Evolutionary conservation across 2,329 filamentous ascomycete genomes (phyloP), one percentile per base, ranked within the genome.

Genomic region (Diaporthe ilicicola): DNA sequence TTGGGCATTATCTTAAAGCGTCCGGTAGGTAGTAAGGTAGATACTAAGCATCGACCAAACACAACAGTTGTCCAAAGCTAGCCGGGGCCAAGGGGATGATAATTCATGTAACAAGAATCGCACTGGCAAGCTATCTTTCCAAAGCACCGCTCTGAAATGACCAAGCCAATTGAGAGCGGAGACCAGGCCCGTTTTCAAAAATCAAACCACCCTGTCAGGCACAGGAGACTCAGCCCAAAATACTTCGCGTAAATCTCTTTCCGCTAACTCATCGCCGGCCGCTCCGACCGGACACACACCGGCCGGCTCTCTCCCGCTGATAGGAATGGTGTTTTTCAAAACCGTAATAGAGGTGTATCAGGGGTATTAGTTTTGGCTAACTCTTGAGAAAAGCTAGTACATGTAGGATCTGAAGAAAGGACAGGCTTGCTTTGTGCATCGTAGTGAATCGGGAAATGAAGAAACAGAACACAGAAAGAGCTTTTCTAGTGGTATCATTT

Each of bases 401-500:
- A 24, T 46, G 39, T n/a, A 51, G 50, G 56, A 64, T 37, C 24
- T 69, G 56, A 34, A 64, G 55, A 50, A 69, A 65, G 37, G 53
- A 67, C 48, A 51, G 55, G 50, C 44, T 65, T 69, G 55, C 56
- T 69, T 59, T 53, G 67, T 65, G 59, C 48, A 42, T 46, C 17
- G 67, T 27, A 37, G 48, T 39, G 59, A 61, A 34, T 19, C 32
- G 37, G 13, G 19, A 46, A 48, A 46, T 17, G 29, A 42, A 29
- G 44, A 70, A 59, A 59, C 42, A 66, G 37, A 37, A 44, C 17
- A 44, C 34, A 46, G 54, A 42, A 70, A 13, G n/a, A 67, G 67
- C 61, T 77, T 76, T 76, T 76, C 74, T 76, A 75, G 72, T 78
- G 77, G 77, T 78, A 78, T 78, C 77, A 78, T 77, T 71, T 73